Percentiles rank a stretch among this genome's conserved stretches.
These are phyloP conservation scores for Salicornia ramosissima DNA, from an alignment of 148 eudicot genomes.

Conservation along the genomic window DNA sequence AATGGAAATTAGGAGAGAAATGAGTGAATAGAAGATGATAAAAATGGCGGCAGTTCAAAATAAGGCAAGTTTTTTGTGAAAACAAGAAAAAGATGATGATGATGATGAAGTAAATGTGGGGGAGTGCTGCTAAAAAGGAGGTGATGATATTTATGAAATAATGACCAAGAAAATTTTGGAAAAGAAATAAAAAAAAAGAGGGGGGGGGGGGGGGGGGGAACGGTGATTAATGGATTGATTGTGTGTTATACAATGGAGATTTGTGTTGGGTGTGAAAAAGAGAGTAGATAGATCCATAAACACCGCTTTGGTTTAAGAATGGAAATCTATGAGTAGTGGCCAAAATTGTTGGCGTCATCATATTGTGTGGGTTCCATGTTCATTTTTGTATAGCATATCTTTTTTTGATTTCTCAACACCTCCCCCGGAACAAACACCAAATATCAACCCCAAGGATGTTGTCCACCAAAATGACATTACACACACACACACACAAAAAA, in stretches of 20 bases:
- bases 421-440: too few species aligned
- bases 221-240: too few species aligned
- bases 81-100: background rate
- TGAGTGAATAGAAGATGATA: constrained; percentile 13
- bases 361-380: background rate
- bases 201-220: background rate
- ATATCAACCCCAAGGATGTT: too few species aligned
- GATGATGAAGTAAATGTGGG: background rate
- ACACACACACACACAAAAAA: too few species aligned
- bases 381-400: background rate
- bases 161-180: background rate
- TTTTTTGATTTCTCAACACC: too few species aligned
- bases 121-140: background rate
- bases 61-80: constrained; percentile 5
- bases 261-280: background rate
- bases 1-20: background rate
- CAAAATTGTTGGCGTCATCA: constrained; percentile 12
- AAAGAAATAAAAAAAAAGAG: background rate
- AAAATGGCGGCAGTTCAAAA: constrained; percentile 28
- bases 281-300: constrained; percentile 23
- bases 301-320: constrained; percentile 26
- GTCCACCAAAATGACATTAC: too few species aligned
- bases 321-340: constrained; percentile 10
- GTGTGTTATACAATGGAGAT: background rate
- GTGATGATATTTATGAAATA: constrained; percentile 1